Evolutionary conservation across 257 asterid species (phyloP).

Genomic region (Rubia yunnanensis): DNA sequence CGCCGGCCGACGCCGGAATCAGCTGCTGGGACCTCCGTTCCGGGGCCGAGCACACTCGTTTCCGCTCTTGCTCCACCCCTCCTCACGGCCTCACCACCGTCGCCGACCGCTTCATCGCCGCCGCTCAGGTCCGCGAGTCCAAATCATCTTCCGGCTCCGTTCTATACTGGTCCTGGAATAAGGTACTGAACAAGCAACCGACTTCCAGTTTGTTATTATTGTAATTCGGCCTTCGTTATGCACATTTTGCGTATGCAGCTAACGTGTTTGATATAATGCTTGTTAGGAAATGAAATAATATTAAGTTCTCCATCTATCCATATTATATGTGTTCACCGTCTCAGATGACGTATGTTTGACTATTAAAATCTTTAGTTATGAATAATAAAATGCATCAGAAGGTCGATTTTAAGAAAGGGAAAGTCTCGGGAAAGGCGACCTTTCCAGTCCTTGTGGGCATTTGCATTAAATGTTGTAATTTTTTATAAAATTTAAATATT

Average conservation of each 20-base stretch:
- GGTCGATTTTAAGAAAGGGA: too few relatives aligned
- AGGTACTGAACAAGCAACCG: conserved; percentile 25
- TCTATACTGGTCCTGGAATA: conserved; percentile 83
- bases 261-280: conserved; percentile 21
- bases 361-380: too few relatives aligned
- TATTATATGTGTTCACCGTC: too few relatives aligned
- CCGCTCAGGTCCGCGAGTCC: conserved; percentile 67
- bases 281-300: conserved; percentile 11
- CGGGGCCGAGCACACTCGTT: conserved; percentile 63
- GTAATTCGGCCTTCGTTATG: background rate
- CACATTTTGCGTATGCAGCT: background rate
- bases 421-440: too few relatives aligned
- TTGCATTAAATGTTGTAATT: too few relatives aligned
- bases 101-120: conserved; percentile 67
- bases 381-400: too few relatives aligned
- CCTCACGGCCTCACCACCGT: conserved; percentile 60
- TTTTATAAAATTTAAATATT: too few relatives aligned
- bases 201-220: too few relatives aligned
- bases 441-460: too few relatives aligned
- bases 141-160: conserved; percentile 61
- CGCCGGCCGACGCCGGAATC: conserved; percentile 78
- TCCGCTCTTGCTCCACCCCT: conserved; percentile 66
- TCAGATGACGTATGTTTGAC: too few relatives aligned
- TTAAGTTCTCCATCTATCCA: too few relatives aligned
- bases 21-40: conserved; percentile 85